phyloP scores from a whole-genome alignment of 2,329 filamentous ascomycete species.

The Neopestalotiopsis sp. region DNA sequence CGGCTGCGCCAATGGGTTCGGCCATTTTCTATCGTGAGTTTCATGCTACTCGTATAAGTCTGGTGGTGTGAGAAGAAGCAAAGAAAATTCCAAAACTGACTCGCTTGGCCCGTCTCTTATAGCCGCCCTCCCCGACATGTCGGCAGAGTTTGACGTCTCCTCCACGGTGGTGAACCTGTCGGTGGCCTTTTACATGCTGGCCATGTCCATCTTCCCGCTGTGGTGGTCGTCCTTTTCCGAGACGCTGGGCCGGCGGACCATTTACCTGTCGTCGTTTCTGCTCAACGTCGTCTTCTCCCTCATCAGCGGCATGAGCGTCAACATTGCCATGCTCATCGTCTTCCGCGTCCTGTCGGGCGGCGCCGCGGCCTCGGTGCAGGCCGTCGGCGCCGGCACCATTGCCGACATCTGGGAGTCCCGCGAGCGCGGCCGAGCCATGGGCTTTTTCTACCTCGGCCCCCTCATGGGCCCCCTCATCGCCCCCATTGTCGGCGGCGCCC shows the following conservation, averaged over 20 bases:
- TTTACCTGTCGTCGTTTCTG: conserved; percentile 77
- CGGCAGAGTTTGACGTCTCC: conserved; percentile 64
- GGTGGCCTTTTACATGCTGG: conserved; percentile 80
- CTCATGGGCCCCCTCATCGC: conserved; percentile 75
- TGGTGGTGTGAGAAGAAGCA: no score
- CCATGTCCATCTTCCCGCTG: conserved; percentile 82
- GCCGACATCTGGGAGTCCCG: conserved; percentile 78
- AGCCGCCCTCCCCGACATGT: conserved; percentile 73
- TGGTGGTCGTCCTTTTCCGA: conserved; percentile 90
- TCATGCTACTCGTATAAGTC: conserved; percentile 14
- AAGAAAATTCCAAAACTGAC: not conserved
- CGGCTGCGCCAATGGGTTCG: conserved; percentile 82
- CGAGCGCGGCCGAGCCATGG: conserved; percentile 81
- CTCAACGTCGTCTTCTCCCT: conserved; percentile 75
- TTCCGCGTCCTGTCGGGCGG: conserved; percentile 78
- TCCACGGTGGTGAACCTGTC: conserved; percentile 75
- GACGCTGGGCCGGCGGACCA: conserved; percentile 71
- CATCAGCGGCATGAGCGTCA: conserved; percentile 70
- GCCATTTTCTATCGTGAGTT: conserved; percentile 79
- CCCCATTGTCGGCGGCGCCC: conserved; percentile 76
- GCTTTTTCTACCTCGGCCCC: conserved; percentile 80
- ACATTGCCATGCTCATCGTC: conserved; percentile 77
- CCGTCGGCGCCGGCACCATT: conserved; percentile 83
- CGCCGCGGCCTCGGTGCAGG: conserved; percentile 79
- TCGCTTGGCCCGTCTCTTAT: not conserved